Evolutionary conservation across 768 basidiomycete genomes (phyloP).

Genomic region (Suillus subluteus): DNA sequence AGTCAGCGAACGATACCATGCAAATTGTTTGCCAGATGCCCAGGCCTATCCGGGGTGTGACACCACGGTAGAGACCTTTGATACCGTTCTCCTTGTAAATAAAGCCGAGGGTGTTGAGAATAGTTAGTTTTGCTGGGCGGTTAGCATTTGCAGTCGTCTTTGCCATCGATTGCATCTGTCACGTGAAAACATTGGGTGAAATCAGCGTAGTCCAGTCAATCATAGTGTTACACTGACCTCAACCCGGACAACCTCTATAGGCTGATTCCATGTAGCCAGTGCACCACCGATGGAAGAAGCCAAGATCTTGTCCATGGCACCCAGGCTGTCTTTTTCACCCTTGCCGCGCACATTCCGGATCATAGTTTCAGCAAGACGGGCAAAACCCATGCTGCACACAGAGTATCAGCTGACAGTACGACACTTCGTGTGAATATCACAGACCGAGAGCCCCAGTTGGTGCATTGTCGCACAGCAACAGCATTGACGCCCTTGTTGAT

Average conservation of each 20-base stretch:
- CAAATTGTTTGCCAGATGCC: slow-evolving; percentile 98
- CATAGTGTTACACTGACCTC: slow-evolving; percentile 56
- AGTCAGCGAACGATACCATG: slow-evolving; percentile 98
- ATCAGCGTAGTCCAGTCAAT: not conserved
- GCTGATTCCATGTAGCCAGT: slow-evolving; percentile 98
- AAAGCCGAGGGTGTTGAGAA: slow-evolving; percentile 88
- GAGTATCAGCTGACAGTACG: slow-evolving; percentile 15
- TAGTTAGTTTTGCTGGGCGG: slow-evolving; percentile 90
- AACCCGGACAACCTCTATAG: slow-evolving; percentile 96
- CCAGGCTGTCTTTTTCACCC: slow-evolving; percentile 71
- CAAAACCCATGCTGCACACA: slow-evolving; percentile 84
- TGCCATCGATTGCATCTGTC: slow-evolving; percentile 98
- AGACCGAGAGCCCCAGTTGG: slow-evolving; percentile 91
- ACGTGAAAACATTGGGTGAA: slow-evolving; percentile 10
- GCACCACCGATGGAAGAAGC: slow-evolving; percentile 92
- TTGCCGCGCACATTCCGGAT: slow-evolving; percentile 84
- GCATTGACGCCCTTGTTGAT: slow-evolving; percentile 99
- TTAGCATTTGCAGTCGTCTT: slow-evolving; percentile 72
- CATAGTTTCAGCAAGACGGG: slow-evolving; percentile 82
- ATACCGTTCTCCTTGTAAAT: slow-evolving; percentile 97
- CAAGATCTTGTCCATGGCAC: slow-evolving; percentile 84
- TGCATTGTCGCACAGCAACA: slow-evolving; percentile 89
- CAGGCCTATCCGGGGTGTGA: slow-evolving; percentile 94
- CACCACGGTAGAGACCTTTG: slow-evolving; percentile 96
- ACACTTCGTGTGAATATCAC: slow-evolving; percentile 22